A percentile compares a stretch with the other conserved stretches of the same genome.
These are phyloP conservation scores for Lepiota brunneoincarnata DNA, from an alignment of 768 basidiomycete species.

Conservation along the genomic window DNA sequence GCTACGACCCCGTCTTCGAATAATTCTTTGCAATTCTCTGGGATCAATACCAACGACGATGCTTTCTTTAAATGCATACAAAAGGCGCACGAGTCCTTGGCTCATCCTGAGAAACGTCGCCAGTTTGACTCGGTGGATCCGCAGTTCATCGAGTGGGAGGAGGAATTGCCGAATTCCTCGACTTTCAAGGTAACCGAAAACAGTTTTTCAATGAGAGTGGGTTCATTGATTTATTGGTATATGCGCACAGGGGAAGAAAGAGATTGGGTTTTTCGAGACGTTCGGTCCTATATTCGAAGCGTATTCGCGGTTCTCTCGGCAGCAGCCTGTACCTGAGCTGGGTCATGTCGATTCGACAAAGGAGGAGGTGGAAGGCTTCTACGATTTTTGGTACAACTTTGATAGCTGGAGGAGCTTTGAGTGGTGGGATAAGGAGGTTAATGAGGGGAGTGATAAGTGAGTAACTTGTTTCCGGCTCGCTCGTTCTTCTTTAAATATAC, in stretches of 20 bases:
- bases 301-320: slow-evolving; percentile 90
- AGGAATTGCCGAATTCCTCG: slow-evolving; percentile 67
- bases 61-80: slow-evolving; percentile 99
- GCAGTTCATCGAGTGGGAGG: slow-evolving; percentile 65
- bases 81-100: slow-evolving; percentile 95
- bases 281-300: slow-evolving; percentile 85
- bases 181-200: slow-evolving; percentile 48
- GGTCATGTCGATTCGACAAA: slow-evolving; percentile 72
- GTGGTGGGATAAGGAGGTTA: slow-evolving; percentile 97
- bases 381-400: slow-evolving; percentile 99
- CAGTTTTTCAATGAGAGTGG: neutral
- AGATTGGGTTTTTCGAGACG: slow-evolving; percentile 65
- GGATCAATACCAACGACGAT: slow-evolving; percentile 87
- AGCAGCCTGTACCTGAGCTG: slow-evolving; percentile 78
- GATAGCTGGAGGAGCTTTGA: slow-evolving; percentile 98
- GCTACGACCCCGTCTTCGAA: slow-evolving; percentile 23
- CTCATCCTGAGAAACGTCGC: slow-evolving; percentile 79
- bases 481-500: neutral
- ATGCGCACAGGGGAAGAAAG: slow-evolving; percentile 39
- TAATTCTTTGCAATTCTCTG: slow-evolving; percentile 41
- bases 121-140: slow-evolving; percentile 98
- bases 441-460: slow-evolving; percentile 94
- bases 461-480: slow-evolving; percentile 21
- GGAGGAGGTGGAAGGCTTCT: slow-evolving; percentile 86
- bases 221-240: neutral